Evolutionary conservation across 345 rosid genomes (phyloP).

Genomic region (Odontarrhena argentea): DNA sequence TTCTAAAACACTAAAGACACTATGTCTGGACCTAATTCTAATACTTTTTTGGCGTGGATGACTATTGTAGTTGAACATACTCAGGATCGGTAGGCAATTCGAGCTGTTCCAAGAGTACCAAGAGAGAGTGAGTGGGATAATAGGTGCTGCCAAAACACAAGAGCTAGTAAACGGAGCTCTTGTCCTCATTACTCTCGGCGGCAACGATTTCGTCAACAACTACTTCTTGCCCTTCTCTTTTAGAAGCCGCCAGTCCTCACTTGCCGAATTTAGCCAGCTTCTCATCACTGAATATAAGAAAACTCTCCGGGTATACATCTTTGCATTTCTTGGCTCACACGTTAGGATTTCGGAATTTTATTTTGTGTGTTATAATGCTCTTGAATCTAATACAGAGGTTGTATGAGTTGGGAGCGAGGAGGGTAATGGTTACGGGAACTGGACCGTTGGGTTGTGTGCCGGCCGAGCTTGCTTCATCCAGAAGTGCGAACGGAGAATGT

Average conservation of each 20-base stretch:
- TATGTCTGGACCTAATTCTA: background rate
- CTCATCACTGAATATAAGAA: constrained; percentile 41
- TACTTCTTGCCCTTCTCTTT: constrained; percentile 39
- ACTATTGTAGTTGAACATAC: constrained; percentile 57
- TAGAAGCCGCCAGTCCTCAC: constrained; percentile 38
- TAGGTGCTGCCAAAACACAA: constrained; percentile 50
- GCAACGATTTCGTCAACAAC: constrained; percentile 46
- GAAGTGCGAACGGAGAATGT: constrained; percentile 69
- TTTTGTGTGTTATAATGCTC: constrained; percentile 4
- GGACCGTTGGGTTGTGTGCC: constrained; percentile 86
- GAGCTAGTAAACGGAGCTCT: constrained; percentile 51
- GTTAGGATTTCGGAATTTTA: background rate
- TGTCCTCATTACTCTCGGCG: constrained; percentile 44
- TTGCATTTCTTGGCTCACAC: background rate
- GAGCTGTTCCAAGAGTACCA: constrained; percentile 65
- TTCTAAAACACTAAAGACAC: background rate
- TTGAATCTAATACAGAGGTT: constrained; percentile 47
- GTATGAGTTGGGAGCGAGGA: constrained; percentile 64
- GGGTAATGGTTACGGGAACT: constrained; percentile 78
- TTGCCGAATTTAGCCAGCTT: constrained; percentile 33
- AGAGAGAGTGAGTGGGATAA: constrained; percentile 47
- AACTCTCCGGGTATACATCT: constrained; percentile 29
- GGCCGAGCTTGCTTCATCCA: constrained; percentile 53
- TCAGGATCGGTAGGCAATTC: constrained; percentile 62
- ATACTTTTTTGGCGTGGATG: background rate